These are phyloP conservation scores for Beauveria sp. DNA, from an alignment of 2,329 filamentous ascomycete genomes.

Conservation along the genomic window DNA sequence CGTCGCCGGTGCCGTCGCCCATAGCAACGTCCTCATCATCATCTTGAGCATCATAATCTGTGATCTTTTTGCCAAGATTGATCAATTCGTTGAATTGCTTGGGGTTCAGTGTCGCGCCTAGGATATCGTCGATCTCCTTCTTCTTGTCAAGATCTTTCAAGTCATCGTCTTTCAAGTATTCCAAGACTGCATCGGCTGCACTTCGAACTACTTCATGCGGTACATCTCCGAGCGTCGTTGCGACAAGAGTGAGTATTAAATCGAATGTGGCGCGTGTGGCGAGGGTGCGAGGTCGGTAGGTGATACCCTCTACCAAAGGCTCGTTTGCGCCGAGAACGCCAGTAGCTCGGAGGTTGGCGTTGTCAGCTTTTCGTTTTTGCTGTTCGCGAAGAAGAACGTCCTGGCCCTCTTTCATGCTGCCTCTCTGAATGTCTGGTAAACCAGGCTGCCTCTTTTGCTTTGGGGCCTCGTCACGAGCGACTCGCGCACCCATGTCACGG, in stretches of 20 bases:
- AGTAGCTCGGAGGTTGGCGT: conserved; percentile 56
- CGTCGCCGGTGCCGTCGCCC: conserved; percentile 51
- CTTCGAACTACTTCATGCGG: conserved; percentile 86
- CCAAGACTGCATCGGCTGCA: conserved; percentile 84
- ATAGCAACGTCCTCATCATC: conserved; percentile 84
- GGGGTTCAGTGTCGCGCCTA: conserved; percentile 72
- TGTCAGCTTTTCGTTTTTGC: conserved; percentile 74
- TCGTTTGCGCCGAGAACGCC: conserved; percentile 81
- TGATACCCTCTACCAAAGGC: conserved; percentile 80
- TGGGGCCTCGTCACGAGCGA: conserved; percentile 70
- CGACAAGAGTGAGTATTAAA: conserved; percentile 84
- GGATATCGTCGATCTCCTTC: conserved; percentile 88
- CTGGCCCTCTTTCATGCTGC: conserved; percentile 68
- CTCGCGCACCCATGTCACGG: conserved; percentile 84
- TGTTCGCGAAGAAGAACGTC: conserved; percentile 79
- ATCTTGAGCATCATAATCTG: conserved; percentile 93
- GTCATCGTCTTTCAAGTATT: conserved; percentile 89
- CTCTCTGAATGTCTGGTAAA: conserved; percentile 64
- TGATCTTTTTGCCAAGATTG: conserved; percentile 97
- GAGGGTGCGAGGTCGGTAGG: conserved; percentile 83
- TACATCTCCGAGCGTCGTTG: conserved; percentile 83
- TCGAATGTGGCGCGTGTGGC: conserved; percentile 91
- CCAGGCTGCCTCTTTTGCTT: conserved; percentile 70
- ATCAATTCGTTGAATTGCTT: conserved; percentile 97
- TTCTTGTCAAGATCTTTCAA: conserved; percentile 98